These are phyloP conservation scores for Cercospora nicotianae DNA, from an alignment of 2,329 filamentous ascomycete species.

Conservation along the genomic window DNA sequence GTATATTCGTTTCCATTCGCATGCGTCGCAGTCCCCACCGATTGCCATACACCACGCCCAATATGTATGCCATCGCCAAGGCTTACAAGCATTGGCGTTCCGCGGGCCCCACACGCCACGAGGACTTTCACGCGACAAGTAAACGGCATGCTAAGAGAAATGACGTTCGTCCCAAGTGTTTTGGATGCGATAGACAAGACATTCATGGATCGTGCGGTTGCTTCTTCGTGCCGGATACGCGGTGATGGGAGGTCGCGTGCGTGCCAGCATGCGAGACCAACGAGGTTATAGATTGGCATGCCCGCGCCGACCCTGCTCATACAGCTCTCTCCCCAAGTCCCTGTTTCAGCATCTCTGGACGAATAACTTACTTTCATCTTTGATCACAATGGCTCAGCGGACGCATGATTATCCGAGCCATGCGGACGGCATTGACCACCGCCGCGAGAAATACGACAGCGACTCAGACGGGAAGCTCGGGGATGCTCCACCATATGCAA, in stretches of 20 bases:
- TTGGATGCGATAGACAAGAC: constrained; percentile 11
- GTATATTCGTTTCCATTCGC: not conserved
- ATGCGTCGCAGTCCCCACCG: not conserved
- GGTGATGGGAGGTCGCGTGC: not conserved
- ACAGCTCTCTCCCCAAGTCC: not conserved
- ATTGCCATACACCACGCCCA: not conserved
- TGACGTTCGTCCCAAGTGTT: constrained; percentile 7
- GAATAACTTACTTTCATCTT: not conserved
- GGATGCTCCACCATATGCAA: not conserved
- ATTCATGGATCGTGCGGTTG: not conserved
- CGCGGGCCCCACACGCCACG: constrained; percentile 2
- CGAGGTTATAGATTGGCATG: constrained; percentile 4
- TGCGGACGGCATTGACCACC: not conserved
- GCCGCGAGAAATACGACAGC: constrained; percentile 3
- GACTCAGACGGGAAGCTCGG: not conserved
- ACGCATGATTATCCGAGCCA: not conserved
- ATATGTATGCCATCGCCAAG: not conserved
- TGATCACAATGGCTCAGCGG: not conserved
- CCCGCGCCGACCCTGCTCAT: not conserved
- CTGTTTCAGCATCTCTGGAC: not conserved
- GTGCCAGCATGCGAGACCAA: not conserved
- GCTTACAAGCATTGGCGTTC: constrained; percentile 7
- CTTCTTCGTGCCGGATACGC: not conserved
- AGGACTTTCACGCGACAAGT: not conserved
- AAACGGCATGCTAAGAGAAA: constrained; percentile 6